Conservation (phyloP, 1,284 basidiomycete genomes). For the Afroboletus lepidellus region DNA sequence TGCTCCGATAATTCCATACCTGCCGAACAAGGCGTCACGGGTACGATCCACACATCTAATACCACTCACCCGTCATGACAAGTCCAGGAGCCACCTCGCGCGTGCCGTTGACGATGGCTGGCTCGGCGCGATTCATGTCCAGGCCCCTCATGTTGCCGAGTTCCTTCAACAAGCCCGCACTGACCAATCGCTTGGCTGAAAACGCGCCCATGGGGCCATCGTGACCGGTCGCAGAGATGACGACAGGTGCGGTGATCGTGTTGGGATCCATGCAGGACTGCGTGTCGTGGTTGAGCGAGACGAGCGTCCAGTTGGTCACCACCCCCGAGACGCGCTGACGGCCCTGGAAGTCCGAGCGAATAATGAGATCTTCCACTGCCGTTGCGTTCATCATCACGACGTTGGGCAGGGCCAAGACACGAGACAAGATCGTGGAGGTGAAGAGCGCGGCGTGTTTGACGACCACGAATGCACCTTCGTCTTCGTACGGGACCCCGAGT, state of each 20-base stretch:
- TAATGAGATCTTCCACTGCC: constrained; percentile 75
- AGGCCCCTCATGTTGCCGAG: constrained; percentile 81
- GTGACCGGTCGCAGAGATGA: constrained; percentile 70
- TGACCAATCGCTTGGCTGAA: constrained; percentile 79
- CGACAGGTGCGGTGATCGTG: constrained; percentile 78
- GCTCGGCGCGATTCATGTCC: constrained; percentile 79
- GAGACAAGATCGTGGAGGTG: constrained; percentile 76
- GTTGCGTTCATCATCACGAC: constrained; percentile 78
- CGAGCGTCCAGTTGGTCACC: constrained; percentile 85
- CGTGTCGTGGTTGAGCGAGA: constrained; percentile 78
- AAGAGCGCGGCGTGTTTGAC: constrained; percentile 83
- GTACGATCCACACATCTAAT: background rate
- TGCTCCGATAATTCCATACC: constrained; percentile 87
- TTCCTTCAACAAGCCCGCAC: constrained; percentile 72
- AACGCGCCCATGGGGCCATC: constrained; percentile 88
- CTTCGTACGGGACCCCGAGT: constrained; percentile 77
- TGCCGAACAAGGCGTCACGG: constrained; percentile 22
- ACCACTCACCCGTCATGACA: constrained; percentile 63
- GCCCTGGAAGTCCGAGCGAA: constrained; percentile 58
- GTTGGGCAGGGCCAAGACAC: constrained; percentile 73
- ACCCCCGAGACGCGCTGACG: constrained; percentile 77
- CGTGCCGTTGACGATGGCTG: constrained; percentile 74
- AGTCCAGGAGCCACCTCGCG: constrained; percentile 80
- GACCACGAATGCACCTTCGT: constrained; percentile 78
- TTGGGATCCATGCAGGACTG: constrained; percentile 88